Base-by-base conservation (phyloP, 2,329 filamentous ascomycete species). In the Fusarium lyarnte region DNA sequence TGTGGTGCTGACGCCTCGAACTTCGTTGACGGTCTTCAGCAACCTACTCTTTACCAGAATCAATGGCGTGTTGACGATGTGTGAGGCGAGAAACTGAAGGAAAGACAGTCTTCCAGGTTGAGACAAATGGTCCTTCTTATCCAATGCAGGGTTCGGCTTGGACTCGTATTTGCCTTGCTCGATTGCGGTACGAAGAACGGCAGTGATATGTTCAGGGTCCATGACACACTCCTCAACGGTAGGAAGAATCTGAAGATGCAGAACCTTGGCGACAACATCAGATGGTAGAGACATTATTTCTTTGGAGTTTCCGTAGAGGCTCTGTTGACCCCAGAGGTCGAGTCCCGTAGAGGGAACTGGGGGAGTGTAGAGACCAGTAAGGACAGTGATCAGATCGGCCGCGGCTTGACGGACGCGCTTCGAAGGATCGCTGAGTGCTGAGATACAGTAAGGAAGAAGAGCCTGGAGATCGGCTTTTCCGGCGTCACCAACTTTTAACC, bases 141-240 rank as follows among this genome's bases (percentile, higher is more conserved):
- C 88, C 12, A 86, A 78, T 10, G 80, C 77, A 29, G 80, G 73
- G 19, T 77, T 74, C 2, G 81, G 79, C 25, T 78, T 75, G 19
- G 71, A 67, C 35, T 79, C 78, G 35, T 83, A 84, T 72, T 81
- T 85, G 23, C 85, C 83, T 38, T 81, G 80, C 69, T 83, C 82
- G 54, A 84, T 80, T 16, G 78, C 75, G 10, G 78, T 75, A 49
- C 83, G 82, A 9, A 97, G 80, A 5, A 91, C 87, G 25, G 88
- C 88, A 31, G 87, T 84, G 47, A 97, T 86, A 68, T 96, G 91
- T 33, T 87, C 88, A 8, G 89, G 84, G 78, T 98, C 94, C 73
- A 98, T 88, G 7, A 95, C 87, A 77, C 92, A 97, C 81, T 98
- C 96, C 81, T 98, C 95, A 14, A 97, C 83, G 4, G 88, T 89